These are phyloP conservation scores for Hyphodiscus sp. DNA, from an alignment of 2,329 filamentous ascomycete species.

Conservation along the genomic window DNA sequence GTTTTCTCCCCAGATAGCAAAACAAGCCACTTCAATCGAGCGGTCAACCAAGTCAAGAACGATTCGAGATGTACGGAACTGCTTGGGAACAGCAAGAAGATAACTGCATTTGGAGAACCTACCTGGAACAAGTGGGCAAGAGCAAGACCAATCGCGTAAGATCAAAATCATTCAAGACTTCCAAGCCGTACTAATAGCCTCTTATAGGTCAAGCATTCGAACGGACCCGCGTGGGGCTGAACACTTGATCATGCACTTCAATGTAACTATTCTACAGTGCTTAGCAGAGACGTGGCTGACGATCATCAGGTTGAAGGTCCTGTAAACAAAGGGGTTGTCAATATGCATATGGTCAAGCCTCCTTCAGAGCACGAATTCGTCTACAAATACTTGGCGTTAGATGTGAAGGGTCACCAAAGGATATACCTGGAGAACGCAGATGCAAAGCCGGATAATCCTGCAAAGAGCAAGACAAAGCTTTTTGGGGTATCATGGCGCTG, in stretches of 20 bases:
- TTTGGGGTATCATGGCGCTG: slow-evolving; percentile 29
- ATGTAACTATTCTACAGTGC: slow-evolving; percentile 44
- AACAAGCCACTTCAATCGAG: slow-evolving; percentile 81
- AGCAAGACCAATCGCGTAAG: slow-evolving; percentile 54
- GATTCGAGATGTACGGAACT: slow-evolving; percentile 65
- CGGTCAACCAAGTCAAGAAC: slow-evolving; percentile 69
- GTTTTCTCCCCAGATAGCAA: slow-evolving; percentile 82
- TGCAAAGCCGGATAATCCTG: slow-evolving; percentile 17
- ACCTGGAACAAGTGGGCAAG: slow-evolving; percentile 76
- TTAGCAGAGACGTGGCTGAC: slow-evolving; percentile 19
- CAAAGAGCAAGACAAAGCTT: slow-evolving; percentile 27
- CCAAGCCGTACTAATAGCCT: slow-evolving; percentile 25
- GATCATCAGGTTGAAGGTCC: slow-evolving; percentile 64
- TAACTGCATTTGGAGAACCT: slow-evolving; percentile 74
- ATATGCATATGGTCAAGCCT: slow-evolving; percentile 69
- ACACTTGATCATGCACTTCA: slow-evolving; percentile 79
- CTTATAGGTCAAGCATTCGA: slow-evolving; percentile 52
- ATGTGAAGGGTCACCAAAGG: slow-evolving; percentile 64
- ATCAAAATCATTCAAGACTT: neutral
- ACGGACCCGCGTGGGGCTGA: slow-evolving; percentile 71
- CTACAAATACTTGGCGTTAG: slow-evolving; percentile 75
- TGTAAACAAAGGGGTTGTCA: slow-evolving; percentile 63
- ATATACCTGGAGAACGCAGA: slow-evolving; percentile 61
- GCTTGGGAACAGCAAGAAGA: slow-evolving; percentile 68
- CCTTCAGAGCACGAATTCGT: slow-evolving; percentile 63